Evolutionary conservation across 768 basidiomycete genomes (phyloP), one percentile per base, ranked within the genome.

Genomic region (Boletus coccyginus): DNA sequence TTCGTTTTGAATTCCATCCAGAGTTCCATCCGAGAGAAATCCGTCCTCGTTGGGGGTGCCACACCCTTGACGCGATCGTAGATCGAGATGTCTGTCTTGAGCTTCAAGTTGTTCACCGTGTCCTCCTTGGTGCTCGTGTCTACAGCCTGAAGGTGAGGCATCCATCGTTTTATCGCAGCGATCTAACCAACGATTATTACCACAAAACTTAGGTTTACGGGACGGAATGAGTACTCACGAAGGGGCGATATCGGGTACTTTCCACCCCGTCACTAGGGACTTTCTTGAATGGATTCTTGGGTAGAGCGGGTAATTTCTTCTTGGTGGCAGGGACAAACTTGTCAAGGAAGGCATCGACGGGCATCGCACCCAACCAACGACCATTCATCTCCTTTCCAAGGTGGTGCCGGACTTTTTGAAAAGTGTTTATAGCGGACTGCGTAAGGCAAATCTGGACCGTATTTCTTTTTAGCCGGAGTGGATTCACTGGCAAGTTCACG

Each of bases 1-100:
- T 45, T 55, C 2, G 33, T 10, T 35, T 59, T 56, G 50, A 59
- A 48, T 19, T 58, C 53, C 7, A 50, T 38, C 58, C 58, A 59
- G 5, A 59, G 44, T n/a, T 57, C 58, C 38, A 44, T 41, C 2
- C 12, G 16, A 7, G 59, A 31, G 12, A 50, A 60, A 16, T 57
- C 31, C 0, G 55, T 52, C 42, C 19, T 46, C 1, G 19, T 11
- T 7, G 57, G 41, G 14, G 24, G 14, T 32, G 31, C 36, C 36
- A 38, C 36, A 7, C 24, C 33, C 1, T 47, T 35, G 9, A 17
- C 29, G 0, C 5, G 45, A 16, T 56, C 35, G 42, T 49, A 59
- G 11, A 57, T 0, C 0, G 58, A 57, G 9, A 57, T 7, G 24
- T 52, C 58, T 1, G 41, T 11, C 38, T 50, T 60, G 13, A 46